phyloP scores from a whole-genome alignment of 2,329 filamentous ascomycete species.

The Emergomyces pasteurianus region DNA sequence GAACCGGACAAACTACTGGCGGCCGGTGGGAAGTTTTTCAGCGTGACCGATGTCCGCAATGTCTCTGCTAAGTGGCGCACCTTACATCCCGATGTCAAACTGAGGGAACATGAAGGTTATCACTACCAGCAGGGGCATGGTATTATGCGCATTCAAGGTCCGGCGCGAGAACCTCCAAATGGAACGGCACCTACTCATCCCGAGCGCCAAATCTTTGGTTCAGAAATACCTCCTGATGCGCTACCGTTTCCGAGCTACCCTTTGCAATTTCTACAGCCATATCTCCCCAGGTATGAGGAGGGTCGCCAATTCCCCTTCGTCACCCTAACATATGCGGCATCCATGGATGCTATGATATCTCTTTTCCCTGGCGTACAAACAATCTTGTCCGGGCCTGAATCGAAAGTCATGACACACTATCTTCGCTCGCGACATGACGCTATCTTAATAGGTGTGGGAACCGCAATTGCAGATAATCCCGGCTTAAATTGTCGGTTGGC shows the following conservation, averaged over 20 bases:
- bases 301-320: conserved; percentile 40
- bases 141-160: conserved; percentile 23
- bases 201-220: not conserved
- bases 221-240: conserved; percentile 25
- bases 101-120: conserved; percentile 36
- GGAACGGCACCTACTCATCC: not conserved
- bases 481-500: conserved; percentile 71
- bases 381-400: conserved; percentile 64
- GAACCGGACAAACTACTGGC: conserved; percentile 33
- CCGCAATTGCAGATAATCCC: conserved; percentile 73
- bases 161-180: conserved; percentile 8
- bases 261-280: conserved; percentile 38
- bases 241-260: conserved; percentile 34
- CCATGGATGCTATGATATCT: conserved; percentile 70
- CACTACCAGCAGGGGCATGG: conserved; percentile 33
- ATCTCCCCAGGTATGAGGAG: conserved; percentile 34
- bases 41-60: conserved; percentile 37
- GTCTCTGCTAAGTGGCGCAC: conserved; percentile 38
- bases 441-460: conserved; percentile 75
- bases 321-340: conserved; percentile 83
- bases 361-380: conserved; percentile 71
- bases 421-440: conserved; percentile 75
- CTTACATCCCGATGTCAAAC: conserved; percentile 31
- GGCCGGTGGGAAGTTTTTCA: conserved; percentile 35
- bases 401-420: conserved; percentile 90